These are phyloP conservation scores for Chlorella sp. DNA, from an alignment of 139 green algal genomes.

Conservation along the genomic window DNA sequence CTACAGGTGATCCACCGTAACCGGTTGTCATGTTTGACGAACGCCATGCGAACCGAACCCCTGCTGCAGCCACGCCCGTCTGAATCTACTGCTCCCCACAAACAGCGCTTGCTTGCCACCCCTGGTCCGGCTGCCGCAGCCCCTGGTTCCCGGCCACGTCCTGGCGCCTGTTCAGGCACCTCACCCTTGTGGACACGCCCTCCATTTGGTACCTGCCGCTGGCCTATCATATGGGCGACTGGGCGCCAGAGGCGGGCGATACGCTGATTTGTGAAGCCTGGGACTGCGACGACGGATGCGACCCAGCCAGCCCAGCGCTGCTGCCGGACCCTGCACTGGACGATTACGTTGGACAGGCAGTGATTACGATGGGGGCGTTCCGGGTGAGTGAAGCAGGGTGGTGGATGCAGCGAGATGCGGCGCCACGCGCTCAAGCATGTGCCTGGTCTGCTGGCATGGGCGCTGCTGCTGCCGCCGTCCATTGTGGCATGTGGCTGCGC, in stretches of 20 bases:
- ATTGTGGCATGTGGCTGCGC: too few relatives aligned
- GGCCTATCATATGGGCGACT: slow-evolving; percentile 5
- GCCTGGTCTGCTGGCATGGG: too few relatives aligned
- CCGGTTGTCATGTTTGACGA: too few relatives aligned
- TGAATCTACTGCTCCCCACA: too few relatives aligned
- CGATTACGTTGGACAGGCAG: slow-evolving; percentile 22
- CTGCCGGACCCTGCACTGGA: slow-evolving; percentile 35
- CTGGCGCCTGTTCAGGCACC: slow-evolving; percentile 23
- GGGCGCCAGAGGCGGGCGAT: slow-evolving; percentile 26
- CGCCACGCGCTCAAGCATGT: too few relatives aligned
- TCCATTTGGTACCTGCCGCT: slow-evolving; percentile 17
- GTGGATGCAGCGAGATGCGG: neutral
- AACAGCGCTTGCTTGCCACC: too few relatives aligned
- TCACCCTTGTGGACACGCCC: slow-evolving; percentile 5
- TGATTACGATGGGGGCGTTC: slow-evolving; percentile 1
- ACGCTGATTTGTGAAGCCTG: slow-evolving; percentile 30
- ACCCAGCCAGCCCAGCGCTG: slow-evolving; percentile 14
- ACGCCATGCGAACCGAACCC: too few relatives aligned
- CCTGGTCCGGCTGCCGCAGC: slow-evolving; percentile 19
- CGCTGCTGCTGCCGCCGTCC: too few relatives aligned
- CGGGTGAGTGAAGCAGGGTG: neutral
- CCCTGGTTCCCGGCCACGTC: neutral
- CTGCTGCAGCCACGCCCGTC: too few relatives aligned
- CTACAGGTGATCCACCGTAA: neutral
- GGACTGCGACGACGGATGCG: slow-evolving; percentile 49